Evolutionary conservation across 768 basidiomycete genomes (phyloP), one percentile per base, ranked within the genome.

Genomic region (Clitopilus hobsonii): DNA sequence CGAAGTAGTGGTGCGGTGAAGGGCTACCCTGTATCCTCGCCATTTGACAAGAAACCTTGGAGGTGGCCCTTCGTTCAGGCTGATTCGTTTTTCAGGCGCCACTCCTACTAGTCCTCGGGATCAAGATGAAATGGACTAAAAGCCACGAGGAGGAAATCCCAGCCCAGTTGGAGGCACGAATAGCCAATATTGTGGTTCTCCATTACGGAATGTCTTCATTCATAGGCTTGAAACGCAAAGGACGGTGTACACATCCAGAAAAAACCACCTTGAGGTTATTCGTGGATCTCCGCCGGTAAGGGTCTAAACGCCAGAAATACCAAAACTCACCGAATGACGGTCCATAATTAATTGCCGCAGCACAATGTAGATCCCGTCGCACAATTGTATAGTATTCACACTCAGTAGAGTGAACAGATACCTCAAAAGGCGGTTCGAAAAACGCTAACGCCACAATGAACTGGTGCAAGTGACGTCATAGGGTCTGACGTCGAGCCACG

Each of bases 361-460:
- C 32, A 14, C 32, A 36, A 4, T n/a, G 32, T 36, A 11, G 32
- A 36, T 36, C 32, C 32, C 13, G n/a, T 4, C n/a, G 32, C n/a
- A n/a, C n/a, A 36, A 36, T 36, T 36, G 13, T 36, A 4, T 36
- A 14, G 32, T 36, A 36, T 36, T 36, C 32, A 10, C 32, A 36
- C 32, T 36, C 32, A 36, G 32, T n/a, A 36, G 32, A 36, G n/a
- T 36, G 2, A n/a, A 14, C 3, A 36, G 14, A 10, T 4, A 11
- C 32, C 32, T 36, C n/a, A n/a, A n/a, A n/a, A 36, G 41, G 18
- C 22, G 41, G 41, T 45, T 45, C 41, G 41, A 45, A 45, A n/a
- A 45, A 45, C 41, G 22, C 41, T 45, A 45, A 45, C 41, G 41
- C 41, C 41, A 45, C 41, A 45, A 11, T 45, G 41, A 45, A 45